Evolutionary conservation across 2,329 filamentous ascomycete species (phyloP).

Genomic region (Botryotinia narcissicola): DNA sequence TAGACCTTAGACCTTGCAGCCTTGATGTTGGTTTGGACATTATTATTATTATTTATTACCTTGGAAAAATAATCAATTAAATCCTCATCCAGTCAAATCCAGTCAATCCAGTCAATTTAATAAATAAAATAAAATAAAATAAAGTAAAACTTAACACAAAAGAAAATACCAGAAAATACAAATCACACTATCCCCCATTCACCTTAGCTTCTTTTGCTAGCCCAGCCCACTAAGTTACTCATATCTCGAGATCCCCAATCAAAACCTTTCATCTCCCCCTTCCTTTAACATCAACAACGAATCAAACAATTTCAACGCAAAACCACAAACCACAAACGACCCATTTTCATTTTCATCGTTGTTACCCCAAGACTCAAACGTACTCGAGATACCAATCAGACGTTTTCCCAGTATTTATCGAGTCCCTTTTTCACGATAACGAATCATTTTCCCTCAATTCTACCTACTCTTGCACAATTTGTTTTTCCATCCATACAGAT

Average conservation of each 20-base stretch:
- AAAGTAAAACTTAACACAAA: neutral
- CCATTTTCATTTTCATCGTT: slow-evolving; percentile 11
- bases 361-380: neutral
- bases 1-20: neutral
- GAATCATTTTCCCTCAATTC: neutral
- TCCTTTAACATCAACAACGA: slow-evolving; percentile 17
- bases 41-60: neutral
- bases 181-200: neutral
- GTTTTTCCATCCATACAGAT: neutral
- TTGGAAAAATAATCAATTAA: neutral
- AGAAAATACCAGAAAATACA: neutral
- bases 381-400: slow-evolving; percentile 6
- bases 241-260: slow-evolving; percentile 19
- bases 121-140: neutral
- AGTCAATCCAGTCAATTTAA: neutral
- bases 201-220: neutral
- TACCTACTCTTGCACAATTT: neutral
- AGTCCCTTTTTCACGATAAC: neutral
- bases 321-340: slow-evolving; percentile 3
- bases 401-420: neutral
- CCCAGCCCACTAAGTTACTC: slow-evolving; percentile 9
- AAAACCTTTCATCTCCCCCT: slow-evolving; percentile 20
- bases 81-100: neutral
- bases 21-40: neutral
- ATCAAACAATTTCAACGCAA: slow-evolving; percentile 17